Conservation (phyloP, 352 stramenopile genomes). For the Globisporangium uncinulatum region DNA sequence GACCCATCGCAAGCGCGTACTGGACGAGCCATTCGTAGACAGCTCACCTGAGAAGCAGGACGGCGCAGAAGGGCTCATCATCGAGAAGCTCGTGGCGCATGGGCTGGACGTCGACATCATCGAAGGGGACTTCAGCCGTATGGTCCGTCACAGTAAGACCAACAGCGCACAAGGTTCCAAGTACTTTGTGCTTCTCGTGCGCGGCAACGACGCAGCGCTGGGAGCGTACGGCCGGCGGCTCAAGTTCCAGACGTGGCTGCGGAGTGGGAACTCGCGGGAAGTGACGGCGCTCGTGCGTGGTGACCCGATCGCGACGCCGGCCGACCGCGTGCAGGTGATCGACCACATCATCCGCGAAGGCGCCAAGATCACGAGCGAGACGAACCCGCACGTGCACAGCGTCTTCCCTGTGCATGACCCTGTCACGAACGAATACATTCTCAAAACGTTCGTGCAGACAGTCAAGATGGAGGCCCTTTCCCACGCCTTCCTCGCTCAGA, state of each 20-base stretch:
- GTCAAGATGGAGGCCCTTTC: slow-evolving; percentile 63
- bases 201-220: slow-evolving; percentile 51
- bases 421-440: slow-evolving; percentile 59
- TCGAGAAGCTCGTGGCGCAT: slow-evolving; percentile 67
- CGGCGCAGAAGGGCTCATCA: slow-evolving; percentile 50
- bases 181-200: slow-evolving; percentile 72
- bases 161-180: slow-evolving; percentile 32
- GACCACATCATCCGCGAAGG: slow-evolving; percentile 80
- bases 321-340: slow-evolving; percentile 80
- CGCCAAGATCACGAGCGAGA: slow-evolving; percentile 52
- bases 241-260: slow-evolving; percentile 62
- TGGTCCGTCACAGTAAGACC: too few relatives aligned
- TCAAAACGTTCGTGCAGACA: slow-evolving; percentile 41
- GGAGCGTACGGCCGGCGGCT: slow-evolving; percentile 58
- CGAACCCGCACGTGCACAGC: slow-evolving; percentile 67
- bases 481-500: slow-evolving; percentile 57
- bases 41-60: slow-evolving; percentile 51
- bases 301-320: slow-evolving; percentile 63
- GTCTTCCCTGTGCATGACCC: slow-evolving; percentile 84
- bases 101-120: slow-evolving; percentile 79
- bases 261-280: slow-evolving; percentile 60
- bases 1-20: slow-evolving; percentile 45
- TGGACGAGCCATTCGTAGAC: slow-evolving; percentile 13
- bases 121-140: slow-evolving; percentile 74
- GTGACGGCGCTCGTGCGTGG: slow-evolving; percentile 55